These are phyloP conservation scores for Pisolithus microcarpus DNA, from an alignment of 768 basidiomycete genomes.

Conservation along the genomic window DNA sequence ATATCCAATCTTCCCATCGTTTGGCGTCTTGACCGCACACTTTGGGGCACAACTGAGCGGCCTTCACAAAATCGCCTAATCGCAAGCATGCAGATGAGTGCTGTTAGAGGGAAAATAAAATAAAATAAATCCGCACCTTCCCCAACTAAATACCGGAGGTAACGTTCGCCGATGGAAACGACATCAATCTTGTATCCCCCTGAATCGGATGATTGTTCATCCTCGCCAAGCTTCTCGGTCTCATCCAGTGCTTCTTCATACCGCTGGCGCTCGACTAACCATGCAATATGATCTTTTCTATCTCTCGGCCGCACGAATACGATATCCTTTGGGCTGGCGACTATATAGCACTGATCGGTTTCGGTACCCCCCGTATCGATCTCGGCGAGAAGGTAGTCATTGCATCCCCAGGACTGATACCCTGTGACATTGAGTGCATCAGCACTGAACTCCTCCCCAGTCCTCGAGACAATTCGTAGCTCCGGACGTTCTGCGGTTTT, in stretches of 20 bases:
- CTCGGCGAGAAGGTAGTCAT: conserved; percentile 77
- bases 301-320: conserved; percentile 86
- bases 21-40: conserved; percentile 74
- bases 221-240: conserved; percentile 55
- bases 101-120: background rate
- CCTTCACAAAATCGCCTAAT: conserved; percentile 61
- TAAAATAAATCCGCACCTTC: conserved; percentile 47
- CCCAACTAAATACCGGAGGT: conserved; percentile 76
- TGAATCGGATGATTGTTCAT: conserved; percentile 23
- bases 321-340: conserved; percentile 80
- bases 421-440: conserved; percentile 77
- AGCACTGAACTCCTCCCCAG: conserved; percentile 80
- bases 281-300: conserved; percentile 80
- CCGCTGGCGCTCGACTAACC: conserved; percentile 79
- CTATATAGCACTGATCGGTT: conserved; percentile 59
- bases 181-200: conserved; percentile 42
- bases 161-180: conserved; percentile 73
- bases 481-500: conserved; percentile 90
- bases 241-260: conserved; percentile 88
- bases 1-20: conserved; percentile 96
- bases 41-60: conserved; percentile 76
- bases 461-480: conserved; percentile 81
- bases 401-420: conserved; percentile 83
- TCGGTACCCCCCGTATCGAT: conserved; percentile 22
- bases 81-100: background rate